Base-by-base conservation (phyloP, 495 filamentous ascomycete species). In the Durotheca rogersii region DNA sequence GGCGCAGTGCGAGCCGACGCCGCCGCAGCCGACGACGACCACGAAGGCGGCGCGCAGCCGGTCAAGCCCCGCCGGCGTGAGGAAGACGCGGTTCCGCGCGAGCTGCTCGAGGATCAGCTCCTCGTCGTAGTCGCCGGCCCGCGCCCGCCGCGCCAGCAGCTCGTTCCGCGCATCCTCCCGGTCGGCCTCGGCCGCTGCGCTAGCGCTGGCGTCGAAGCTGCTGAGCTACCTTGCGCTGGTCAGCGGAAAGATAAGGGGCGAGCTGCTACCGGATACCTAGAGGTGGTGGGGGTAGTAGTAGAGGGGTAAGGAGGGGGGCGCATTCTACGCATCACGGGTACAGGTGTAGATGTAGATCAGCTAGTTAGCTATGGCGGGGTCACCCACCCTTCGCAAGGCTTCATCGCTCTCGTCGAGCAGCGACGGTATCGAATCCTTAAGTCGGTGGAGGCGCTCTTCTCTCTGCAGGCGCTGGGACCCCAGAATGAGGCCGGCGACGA, bases 21-120 rank as follows among this genome's bases (percentile, higher is more conserved):
- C 93, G 44, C 93, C 93, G 58, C 89, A 92, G 7, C 93, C 93
- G 30, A 99, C 88, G 4, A 99, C 78, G 31, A 95, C 80, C 21
- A 97, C 77, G 66, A 93, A 94, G 11, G 93, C 77, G 18, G 78
- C 76, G 31, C 90, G 88, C 25, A 99, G 80, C 53, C 84, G 84
- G 1, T 73, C 71, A 15, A 97, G 84, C 19, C 92, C 93, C 19
- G 81, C 82, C 41, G 89, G 82, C 10, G 77, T 87, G 6, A 99
- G 84, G 69, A 99, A 99, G 6, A 92, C 89, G 34, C 88, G 82
- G 71, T 96, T 99, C 25, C 93, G 88, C 6, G 91, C 89, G 1
- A 99, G 84, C 67, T 99, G 93, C 74, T 99, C 93, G 51, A 93
- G 81, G 55, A 97, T 94, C 30, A 99, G 75, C 47, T 91, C 90